Percentiles rank a stretch among this genome's conserved stretches.
phyloP scores from a whole-genome alignment of 2,329 filamentous ascomycete genomes.

The Cladobotryum mycophilum region DNA sequence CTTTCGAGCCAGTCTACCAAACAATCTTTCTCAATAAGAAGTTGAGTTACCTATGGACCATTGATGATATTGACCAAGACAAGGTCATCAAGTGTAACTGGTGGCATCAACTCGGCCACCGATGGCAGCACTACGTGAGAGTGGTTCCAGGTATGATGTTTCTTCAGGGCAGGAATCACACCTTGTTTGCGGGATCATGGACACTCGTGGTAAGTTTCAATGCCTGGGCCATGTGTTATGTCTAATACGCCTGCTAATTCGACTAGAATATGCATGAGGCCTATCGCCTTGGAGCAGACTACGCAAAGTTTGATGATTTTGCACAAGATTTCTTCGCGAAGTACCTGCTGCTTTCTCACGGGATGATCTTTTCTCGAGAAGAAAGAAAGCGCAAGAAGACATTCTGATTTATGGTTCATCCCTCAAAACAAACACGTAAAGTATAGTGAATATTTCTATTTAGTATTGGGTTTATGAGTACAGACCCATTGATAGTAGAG shows the following conservation, averaged over 20 bases:
- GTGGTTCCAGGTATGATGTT: slow-evolving; percentile 69
- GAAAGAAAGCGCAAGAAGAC: slow-evolving; percentile 22
- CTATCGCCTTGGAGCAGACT: slow-evolving; percentile 60
- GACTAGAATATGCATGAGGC: slow-evolving; percentile 63
- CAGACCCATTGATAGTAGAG: not conserved
- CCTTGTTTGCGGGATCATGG: slow-evolving; percentile 60
- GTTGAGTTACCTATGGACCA: slow-evolving; percentile 51
- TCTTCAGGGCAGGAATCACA: slow-evolving; percentile 58
- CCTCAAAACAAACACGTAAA: too few relatives aligned
- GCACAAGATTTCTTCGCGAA: slow-evolving; percentile 42
- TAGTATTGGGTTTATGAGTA: too few relatives aligned
- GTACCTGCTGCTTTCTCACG: slow-evolving; percentile 40
- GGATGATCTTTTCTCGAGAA: slow-evolving; percentile 31
- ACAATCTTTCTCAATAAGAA: slow-evolving; percentile 60
- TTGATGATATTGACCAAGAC: slow-evolving; percentile 49
- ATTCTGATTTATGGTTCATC: too few relatives aligned
- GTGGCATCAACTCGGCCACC: slow-evolving; percentile 63
- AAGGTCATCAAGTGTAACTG: slow-evolving; percentile 59
- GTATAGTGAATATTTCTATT: too few relatives aligned
- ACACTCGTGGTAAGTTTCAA: slow-evolving; percentile 54
- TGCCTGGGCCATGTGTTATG: not conserved
- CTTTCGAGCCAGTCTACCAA: slow-evolving; percentile 60
- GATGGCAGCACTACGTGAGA: slow-evolving; percentile 56
- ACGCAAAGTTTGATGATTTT: slow-evolving; percentile 53
- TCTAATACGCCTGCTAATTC: not conserved